Base-by-base conservation (phyloP, 306 rosid species). In the Lathyrus tuberosus region DNA sequence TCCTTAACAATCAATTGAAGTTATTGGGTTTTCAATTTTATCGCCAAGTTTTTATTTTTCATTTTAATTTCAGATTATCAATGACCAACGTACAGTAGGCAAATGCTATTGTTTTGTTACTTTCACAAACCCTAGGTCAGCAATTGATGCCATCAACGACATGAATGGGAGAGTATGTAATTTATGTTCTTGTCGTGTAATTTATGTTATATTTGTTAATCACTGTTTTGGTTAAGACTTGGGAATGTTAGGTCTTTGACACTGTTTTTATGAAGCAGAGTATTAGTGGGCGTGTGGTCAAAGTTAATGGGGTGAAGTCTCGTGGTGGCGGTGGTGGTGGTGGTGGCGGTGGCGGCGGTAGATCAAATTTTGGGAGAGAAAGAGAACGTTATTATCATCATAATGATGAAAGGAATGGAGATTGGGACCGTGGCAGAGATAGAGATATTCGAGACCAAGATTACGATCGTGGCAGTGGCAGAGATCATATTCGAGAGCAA, bases 51-150 rank as follows among this genome's bases (percentile, higher is more conserved):
- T 18, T 46, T 13, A 11, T 69, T 42, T 33, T 24, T 33, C 2
- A 9, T 15, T 16, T 52, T 6, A 18, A 74, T 41, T 7, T 4
- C 95, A 94, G 99, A 88, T 94, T 81, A 82, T 94, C 63, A 91
- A 94, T 73, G 97, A 94, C 73, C 85, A 77, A 5, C 79, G 85
- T 67, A 79, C 88, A 16, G 80, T 84, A 68, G 99, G 97, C 43
- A 94, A 89, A 78, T 91, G 99, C 85, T 94, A 90, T 65, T 89
- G 95, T 35, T 94, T 91, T 70, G 97, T 91, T 61, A 94, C 99
- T 66, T 94, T 88, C 80, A 80, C 89, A 38, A 86, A 86, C 70
- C 97, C 99, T 52, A 83, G 97, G 80, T 87, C 99, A 3, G 97
- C 97, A 6, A 16, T 87, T 15, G 87, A 89, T 69, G 99, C 99